phyloP scores from a whole-genome alignment of 345 rosid species.

The Pugionium dolabratum region DNA sequence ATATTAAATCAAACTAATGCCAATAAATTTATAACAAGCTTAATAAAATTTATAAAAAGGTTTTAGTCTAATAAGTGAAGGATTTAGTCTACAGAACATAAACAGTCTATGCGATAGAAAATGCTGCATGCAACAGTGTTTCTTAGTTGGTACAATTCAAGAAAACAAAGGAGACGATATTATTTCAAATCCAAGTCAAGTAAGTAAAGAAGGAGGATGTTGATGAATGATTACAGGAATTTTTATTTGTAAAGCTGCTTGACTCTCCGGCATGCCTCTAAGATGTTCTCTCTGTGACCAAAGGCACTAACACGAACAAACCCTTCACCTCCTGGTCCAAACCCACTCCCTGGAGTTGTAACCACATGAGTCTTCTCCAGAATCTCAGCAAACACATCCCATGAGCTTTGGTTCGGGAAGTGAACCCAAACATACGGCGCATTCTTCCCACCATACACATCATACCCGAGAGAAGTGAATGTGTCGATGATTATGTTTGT shows the following conservation, averaged over 20 bases:
- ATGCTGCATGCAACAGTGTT: no score
- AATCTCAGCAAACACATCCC: conserved; percentile 93
- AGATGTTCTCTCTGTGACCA: conserved; percentile 78
- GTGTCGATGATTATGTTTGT: conserved; percentile 75
- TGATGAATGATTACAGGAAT: conserved; percentile 29
- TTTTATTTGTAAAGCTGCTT: conserved; percentile 73
- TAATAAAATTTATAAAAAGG: no score
- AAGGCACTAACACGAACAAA: conserved; percentile 90
- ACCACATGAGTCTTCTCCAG: conserved; percentile 91
- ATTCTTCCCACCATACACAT: conserved; percentile 80
- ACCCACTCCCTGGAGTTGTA: conserved; percentile 90
- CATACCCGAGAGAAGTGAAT: conserved; percentile 78
- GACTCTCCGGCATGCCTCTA: conserved; percentile 93
- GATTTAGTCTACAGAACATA: no score
- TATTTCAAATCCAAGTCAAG: conserved; percentile 16
- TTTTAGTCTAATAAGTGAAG: no score
- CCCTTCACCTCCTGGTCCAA: conserved; percentile 97
- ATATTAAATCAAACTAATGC: no score
- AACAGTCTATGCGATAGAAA: no score
- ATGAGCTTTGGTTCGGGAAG: conserved; percentile 93
- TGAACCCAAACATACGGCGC: conserved; percentile 98
- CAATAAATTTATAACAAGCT: no score
- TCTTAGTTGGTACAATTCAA: conserved; percentile 8
- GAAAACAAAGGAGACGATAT: conserved; percentile 2
- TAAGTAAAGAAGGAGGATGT: not conserved